Evolutionary conservation across 768 basidiomycete species (phyloP), one percentile per base, ranked within the genome.

Genomic region (Kwoniella mangroviensis): DNA sequence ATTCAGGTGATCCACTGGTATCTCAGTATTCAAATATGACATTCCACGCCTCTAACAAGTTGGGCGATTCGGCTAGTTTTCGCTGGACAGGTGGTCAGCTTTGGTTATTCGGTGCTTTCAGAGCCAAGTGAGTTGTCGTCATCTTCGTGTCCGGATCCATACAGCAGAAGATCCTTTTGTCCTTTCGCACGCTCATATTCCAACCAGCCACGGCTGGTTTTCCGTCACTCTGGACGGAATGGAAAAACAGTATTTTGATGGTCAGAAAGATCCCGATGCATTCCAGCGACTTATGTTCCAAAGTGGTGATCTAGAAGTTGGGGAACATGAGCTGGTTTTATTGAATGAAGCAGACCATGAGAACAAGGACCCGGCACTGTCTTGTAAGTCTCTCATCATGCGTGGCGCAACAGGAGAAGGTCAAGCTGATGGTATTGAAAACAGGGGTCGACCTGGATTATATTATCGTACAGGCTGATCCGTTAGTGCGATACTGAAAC

Each of bases 1-100:
- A n/a, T n/a, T 49, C 45, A 60, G 58, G 58, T 60, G 58, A 60
- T 43, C 58, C 58, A 42, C 58, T 60, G 13, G 58, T 60, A n/a
- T 12, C 22, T 12, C 19, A 60, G 22, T 60, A 60, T 43, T 42
- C 58, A 15, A 60, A 60, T 42, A 15, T 17, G 7, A 60, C 58
- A 42, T 60, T 60, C 22, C 58, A 60, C 22, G 58, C 40, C 6
- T 60, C 58, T 6, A 60, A n/a, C 21, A 42, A 17, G 22, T 10
- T 15, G 21, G 58, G 58, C 41, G 58, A 60, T 43, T n/a, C 58
- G n/a, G 58, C 58, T 21, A 43, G 17, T 41, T 60, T 60, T 7
- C 21, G 6, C 2, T 60, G 58, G 58, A 60, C 19, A 21, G 58
- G 58, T 26, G 58, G 58, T 1, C n/a, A n/a, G 40, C 19, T 60